Evolutionary conservation across 2,329 filamentous ascomycete species (phyloP), one percentile per base, ranked within the genome.

Genomic region (Pseudogymnoascus destructans): DNA sequence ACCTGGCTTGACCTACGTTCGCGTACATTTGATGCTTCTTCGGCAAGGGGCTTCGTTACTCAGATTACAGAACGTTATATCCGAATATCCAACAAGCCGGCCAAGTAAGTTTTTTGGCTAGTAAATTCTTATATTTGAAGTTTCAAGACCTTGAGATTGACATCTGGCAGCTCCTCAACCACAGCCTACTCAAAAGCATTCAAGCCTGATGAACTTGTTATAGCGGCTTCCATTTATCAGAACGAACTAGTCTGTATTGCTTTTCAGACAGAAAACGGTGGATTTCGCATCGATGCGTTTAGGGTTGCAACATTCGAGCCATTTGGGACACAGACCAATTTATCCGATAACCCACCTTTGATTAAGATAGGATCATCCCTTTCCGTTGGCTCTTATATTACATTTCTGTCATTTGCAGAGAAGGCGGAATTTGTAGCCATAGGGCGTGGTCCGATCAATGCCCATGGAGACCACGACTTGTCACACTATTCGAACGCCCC

Each of bases 61-160:
- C 82, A 85, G 64, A 71, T 84, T 3, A 84, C 81, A 0, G 76
- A 79, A 57, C 69, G 66, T 27, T 71, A 65, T 15, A 68, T 78
- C 7, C 42, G 40, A 9, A 21, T 58, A 15, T 40, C 56, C 25
- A n/a, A 52, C 25, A 52, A 11, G 46, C 25, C 25, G 15, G 17
- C 30, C 17, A 35, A 36, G 54, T 56, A 36, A 36, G 30, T 56
- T n/a, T 56, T 25, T 56, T 36, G n/a, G 46, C n/a, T 3, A 19
- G 19, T 32, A 13, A 32, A 17, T 13, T 1, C n/a, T 17, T 30
- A 30, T 17, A 52, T 52, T 30, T 30, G 2, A 52, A 11, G 46
- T 23, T 49, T 27, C n/a, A 46, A 46, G 40, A 23, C n/a, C 4
- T 9, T 40, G n/a, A 15, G 10, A 23, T 40, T 40, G 15, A 35